Evolutionary conservation across 2,329 filamentous ascomycete genomes (phyloP), one percentile per base, ranked within the genome.

Genomic region (Triangularia verruculosa): DNA sequence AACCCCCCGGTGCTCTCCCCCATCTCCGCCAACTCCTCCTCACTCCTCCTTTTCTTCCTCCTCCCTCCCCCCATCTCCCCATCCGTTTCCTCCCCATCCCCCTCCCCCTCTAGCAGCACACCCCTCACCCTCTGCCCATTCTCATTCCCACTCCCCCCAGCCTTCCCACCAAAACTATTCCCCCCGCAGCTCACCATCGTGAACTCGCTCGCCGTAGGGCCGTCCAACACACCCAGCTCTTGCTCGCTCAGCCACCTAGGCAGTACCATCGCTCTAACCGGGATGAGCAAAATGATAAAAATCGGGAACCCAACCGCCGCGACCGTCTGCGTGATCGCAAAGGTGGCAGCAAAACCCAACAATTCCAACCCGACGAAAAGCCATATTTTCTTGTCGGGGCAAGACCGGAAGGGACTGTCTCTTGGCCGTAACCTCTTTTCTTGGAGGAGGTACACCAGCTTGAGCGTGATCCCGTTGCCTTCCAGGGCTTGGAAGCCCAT

Each of bases 251-350:
- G 88, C 73, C 84, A 80, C 32, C 77, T 77, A 0, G 89, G 89
- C 68, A 93, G 78, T 5, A 92, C 65, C 64, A 86, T 78, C 1
- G 87, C 84, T 8, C 90, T 82, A 1, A 88, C 76, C 0, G 90
- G 90, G 24, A 92, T 87, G 4, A 92, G 79, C 15, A 86, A 75
- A 56, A 92, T 76, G 71, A 93, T 92, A 67, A 92, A 84, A 34
- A 92, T 82, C 8, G 91, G 91, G 69, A 93, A 94, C 0, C 91
- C 91, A 11, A 94, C 90, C 2, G 91, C 91, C 2, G 90, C 91
- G 57, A 93, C 89, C 0, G 91, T 93, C 77, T 94, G 75, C 0
- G 91, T 93, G 70, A 93, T 91, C 64, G 91, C 90, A 74, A 94
- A 93, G 0, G 91, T 94, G 22, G 88, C 90, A 2, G 82, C 90